Evolutionary conservation across 257 asterid species (phyloP), one percentile per base, ranked within the genome.

Genomic region (Salvia rosmarinus): DNA sequence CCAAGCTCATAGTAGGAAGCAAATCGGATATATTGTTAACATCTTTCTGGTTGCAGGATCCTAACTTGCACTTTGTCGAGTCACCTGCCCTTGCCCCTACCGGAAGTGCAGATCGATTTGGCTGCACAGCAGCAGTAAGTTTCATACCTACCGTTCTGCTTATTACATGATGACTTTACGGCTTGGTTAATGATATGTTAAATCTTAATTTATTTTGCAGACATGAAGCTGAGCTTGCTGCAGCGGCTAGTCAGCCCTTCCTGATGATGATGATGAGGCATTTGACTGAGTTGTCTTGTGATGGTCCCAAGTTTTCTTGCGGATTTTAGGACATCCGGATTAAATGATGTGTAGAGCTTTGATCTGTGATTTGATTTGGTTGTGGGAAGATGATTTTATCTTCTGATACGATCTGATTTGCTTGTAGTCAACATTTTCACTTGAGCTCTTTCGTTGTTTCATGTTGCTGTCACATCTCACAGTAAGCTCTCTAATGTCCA

Each of bases 51-150:
- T 13, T 75, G 34, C 75, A 90, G 96, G 97, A 91, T 76, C 52
- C 80, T 6, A 87, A 79, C 78, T 79, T 92, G 83, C 96, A 92
- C 72, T 92, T 92, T 74, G 98, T 88, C 11, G 98, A 89, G 85
- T 81, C 91, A 19, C 92, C 94, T 44, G 96, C 96, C n/a, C 98
- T 91, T 42, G 88, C 88, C 64, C 96, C n/a, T n/a, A 9, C 97
- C 97, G 0, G 97, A 89, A 82, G 98, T 91, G 4, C 89, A 85
- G 14, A 92, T 92, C 21, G 98, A 89, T 73, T n/a, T 87, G 72
- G 90, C 77, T 16, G 85, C 86, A 19, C 98, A 89, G 76, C 92
- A 84, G 78, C 88, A 77, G 96, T 86, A 88, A 60, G 4, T n/a
- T 5, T 64, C n/a, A n/a, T n/a, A n/a, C n/a, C n/a, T n/a, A n/a